These are phyloP conservation scores for Nemania sp. DNA, from an alignment of 2,329 filamentous ascomycete genomes.

Conservation along the genomic window DNA sequence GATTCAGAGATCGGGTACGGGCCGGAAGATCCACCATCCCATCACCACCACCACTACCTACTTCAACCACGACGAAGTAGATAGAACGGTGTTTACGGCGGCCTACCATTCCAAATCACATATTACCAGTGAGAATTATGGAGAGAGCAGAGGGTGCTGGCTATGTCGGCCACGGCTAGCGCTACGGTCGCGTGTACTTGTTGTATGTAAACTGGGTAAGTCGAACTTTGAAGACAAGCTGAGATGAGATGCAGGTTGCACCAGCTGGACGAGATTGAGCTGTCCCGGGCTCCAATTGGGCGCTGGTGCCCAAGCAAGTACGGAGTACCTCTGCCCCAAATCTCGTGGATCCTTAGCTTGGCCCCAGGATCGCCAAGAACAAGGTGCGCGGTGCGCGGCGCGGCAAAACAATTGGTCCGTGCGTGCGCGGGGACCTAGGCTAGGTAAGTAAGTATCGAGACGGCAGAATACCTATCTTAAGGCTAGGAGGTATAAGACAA, in stretches of 20 bases:
- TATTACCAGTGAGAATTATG: conserved; percentile 17
- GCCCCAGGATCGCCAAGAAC: conserved; percentile 14
- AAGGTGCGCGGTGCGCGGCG: conserved; percentile 23
- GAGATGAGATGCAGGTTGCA: conserved; percentile 41
- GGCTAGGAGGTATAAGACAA: neutral
- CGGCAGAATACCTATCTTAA: conserved; percentile 1
- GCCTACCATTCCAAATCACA: conserved; percentile 35
- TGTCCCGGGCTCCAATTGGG: conserved; percentile 40
- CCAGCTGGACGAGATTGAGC: conserved; percentile 36
- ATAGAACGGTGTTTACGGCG: conserved; percentile 24
- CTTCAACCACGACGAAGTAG: conserved; percentile 35
- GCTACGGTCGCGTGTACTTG: conserved; percentile 26
- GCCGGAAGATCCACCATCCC: conserved; percentile 38
- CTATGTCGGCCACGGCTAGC: conserved; percentile 19
- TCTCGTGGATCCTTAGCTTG: conserved; percentile 26
- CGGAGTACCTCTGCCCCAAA: conserved; percentile 17
- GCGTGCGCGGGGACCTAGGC: conserved; percentile 18
- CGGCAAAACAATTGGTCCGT: conserved; percentile 38
- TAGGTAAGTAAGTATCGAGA: no score
- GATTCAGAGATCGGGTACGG: conserved; percentile 35
- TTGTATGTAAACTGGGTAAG: conserved; percentile 18
- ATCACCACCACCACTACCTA: conserved; percentile 36
- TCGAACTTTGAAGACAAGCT: conserved; percentile 36
- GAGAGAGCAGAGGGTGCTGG: conserved; percentile 9
- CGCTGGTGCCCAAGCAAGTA: conserved; percentile 39